phyloP scores from a whole-genome alignment of 2,329 filamentous ascomycete species.

The Gremmenia infestans region DNA sequence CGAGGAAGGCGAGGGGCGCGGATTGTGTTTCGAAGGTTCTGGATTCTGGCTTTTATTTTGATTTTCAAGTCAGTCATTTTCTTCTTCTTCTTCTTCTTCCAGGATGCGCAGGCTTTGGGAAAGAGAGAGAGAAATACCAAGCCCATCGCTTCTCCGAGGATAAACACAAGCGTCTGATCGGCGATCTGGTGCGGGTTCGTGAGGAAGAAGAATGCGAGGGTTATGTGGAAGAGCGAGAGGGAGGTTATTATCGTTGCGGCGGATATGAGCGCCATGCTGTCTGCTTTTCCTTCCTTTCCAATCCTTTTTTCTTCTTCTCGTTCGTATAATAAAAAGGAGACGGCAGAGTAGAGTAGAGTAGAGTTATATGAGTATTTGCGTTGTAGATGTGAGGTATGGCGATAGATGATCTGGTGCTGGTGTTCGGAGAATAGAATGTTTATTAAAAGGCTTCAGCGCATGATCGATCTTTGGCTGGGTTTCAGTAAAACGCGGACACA shows the following conservation, averaged over 20 bases:
- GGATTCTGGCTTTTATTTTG: constrained; percentile 50
- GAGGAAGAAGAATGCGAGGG: constrained; percentile 78
- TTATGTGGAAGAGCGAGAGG: constrained; percentile 79
- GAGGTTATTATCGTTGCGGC: constrained; percentile 75
- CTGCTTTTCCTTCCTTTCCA: not conserved
- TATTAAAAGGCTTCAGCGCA: no score
- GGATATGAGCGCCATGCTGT: constrained; percentile 75
- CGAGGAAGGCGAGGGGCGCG: constrained; percentile 68
- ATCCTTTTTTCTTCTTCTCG: not conserved
- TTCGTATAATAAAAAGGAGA: not conserved
- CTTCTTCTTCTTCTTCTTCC: not conserved
- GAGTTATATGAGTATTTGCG: not conserved
- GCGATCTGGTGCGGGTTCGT: constrained; percentile 66
- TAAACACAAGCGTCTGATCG: constrained; percentile 73
- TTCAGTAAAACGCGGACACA: not conserved
- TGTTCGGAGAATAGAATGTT: not conserved
- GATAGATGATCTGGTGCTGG: not conserved
- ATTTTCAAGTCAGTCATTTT: not conserved
- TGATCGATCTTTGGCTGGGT: not conserved
- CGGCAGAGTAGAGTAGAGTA: not conserved
- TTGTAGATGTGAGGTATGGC: not conserved
- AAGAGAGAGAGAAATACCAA: constrained; percentile 51
- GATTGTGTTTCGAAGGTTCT: constrained; percentile 63
- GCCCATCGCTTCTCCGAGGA: constrained; percentile 78
- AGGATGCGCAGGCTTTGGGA: not conserved